phyloP scores from a whole-genome alignment of 2,329 filamentous ascomycete genomes.

The Pseudocercospora cruenta region DNA sequence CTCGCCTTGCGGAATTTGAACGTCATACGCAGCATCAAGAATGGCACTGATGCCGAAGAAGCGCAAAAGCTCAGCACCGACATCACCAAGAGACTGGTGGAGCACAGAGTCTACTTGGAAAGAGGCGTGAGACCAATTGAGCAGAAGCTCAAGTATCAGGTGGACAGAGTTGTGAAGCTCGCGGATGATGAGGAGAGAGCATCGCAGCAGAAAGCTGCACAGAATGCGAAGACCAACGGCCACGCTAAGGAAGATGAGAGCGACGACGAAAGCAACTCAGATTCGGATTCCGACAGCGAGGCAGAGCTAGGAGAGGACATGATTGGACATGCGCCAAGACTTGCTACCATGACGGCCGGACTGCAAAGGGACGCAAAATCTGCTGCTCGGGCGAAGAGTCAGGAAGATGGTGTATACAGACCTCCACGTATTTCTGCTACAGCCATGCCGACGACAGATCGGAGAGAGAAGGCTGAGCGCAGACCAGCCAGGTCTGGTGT shows the following conservation, averaged over 20 bases:
- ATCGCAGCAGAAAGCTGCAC: conserved; percentile 41
- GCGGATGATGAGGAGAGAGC: conserved; percentile 71
- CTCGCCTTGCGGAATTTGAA: conserved; percentile 71
- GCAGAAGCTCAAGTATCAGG: conserved; percentile 88
- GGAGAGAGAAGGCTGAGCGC: conserved; percentile 62
- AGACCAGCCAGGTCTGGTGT: conserved; percentile 75
- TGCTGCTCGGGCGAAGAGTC: conserved; percentile 38
- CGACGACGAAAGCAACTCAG: conserved; percentile 39
- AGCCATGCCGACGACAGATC: conserved; percentile 65
- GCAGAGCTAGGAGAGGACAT: conserved; percentile 55
- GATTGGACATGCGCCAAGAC: conserved; percentile 66
- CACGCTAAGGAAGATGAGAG: conserved; percentile 29
- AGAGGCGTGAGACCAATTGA: conserved; percentile 90
- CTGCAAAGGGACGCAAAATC: conserved; percentile 33
- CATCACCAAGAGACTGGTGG: conserved; percentile 83
- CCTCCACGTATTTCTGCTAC: conserved; percentile 88
- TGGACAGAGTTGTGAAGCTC: conserved; percentile 89
- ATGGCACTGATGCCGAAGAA: conserved; percentile 40
- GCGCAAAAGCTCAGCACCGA: conserved; percentile 61
- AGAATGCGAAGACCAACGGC: conserved; percentile 30
- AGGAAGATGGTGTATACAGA: conserved; percentile 73
- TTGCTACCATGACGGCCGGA: conserved; percentile 50
- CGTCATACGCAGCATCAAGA: conserved; percentile 43
- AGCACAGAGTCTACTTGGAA: conserved; percentile 89
- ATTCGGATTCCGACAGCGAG: conserved; percentile 45